Evolutionary conservation across 1,284 basidiomycete species (phyloP), one percentile per base, ranked within the genome.

Genomic region (Ganoderma leucocontextum): DNA sequence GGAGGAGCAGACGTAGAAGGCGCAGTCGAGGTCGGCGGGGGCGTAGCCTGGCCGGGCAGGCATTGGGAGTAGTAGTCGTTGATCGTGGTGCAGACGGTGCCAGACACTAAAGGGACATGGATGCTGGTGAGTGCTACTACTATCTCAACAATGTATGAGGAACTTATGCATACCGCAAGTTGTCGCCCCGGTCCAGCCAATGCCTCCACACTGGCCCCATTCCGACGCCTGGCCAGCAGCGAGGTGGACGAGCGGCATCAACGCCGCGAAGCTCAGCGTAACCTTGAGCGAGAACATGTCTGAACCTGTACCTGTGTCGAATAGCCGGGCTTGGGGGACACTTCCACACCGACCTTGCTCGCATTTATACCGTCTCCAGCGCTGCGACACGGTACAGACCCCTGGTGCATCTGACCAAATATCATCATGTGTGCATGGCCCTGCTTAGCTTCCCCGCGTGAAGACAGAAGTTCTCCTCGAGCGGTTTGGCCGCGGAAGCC

Each of bases 161-260:
- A 62, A 29, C 33, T 33, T 6, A 38, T 22, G 60, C 83, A 66
- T 77, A 86, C 85, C 71, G 66, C 80, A 80, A 19, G 78, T 78
- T 25, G 80, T 81, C 15, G 78, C 55, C 12, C 80, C 79, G 52
- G 77, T 75, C 76, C 77, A 81, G 29, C 80, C 78, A 62, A 78
- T 78, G 67, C 81, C 80, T 62, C 80, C 80, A 65, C 81, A 81
- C 72, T 81, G 80, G 60, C 77, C 78, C 76, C 78, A 81, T 35
- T 75, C 77, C 0, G 70, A 57, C 9, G 77, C 73, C 68, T 81
- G 79, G 1, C 76, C 80, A 9, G 74, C 62, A 61, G 74, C 78
- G 69, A 86, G 78, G 59, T 60, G 61, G 29, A 64, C 70, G 61
- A 78, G 65, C 4, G 78, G 76, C 9, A 79, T 62, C 36, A 79